A percentile compares a stretch with the other conserved stretches of the same genome.
These are phyloP conservation scores for Glonium stellatum DNA, from an alignment of 495 filamentous ascomycete species.

Conservation along the genomic window DNA sequence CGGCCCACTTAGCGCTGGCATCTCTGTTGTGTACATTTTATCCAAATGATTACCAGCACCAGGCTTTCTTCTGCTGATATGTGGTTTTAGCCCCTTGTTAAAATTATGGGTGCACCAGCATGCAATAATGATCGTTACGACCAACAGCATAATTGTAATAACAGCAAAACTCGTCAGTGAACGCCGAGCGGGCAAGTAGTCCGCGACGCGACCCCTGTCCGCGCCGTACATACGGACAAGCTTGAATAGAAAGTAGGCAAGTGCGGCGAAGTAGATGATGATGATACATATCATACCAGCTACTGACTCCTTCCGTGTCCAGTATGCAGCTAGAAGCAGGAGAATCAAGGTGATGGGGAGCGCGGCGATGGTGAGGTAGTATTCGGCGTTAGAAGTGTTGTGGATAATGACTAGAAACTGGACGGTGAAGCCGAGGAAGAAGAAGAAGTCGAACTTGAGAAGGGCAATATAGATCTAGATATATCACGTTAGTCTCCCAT, in stretches of 20 bases:
- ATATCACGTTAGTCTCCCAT: constrained; percentile 31
- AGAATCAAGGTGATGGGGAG: constrained; percentile 86
- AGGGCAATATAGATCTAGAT: constrained; percentile 93
- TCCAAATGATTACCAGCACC: constrained; percentile 61
- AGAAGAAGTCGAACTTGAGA: constrained; percentile 99
- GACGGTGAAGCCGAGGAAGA: constrained; percentile 96
- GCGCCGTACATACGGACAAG: constrained; percentile 85
- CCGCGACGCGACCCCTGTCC: constrained; percentile 31
- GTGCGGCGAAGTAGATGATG: constrained; percentile 75
- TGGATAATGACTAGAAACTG: constrained; percentile 93
- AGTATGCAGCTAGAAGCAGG: constrained; percentile 74
- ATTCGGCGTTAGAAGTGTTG: constrained; percentile 60
- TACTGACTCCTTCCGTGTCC: constrained; percentile 72
- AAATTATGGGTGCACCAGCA: constrained; percentile 86
- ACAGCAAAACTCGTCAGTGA: constrained; percentile 89
- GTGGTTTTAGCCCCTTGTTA: constrained; percentile 79
- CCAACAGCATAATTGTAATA: constrained; percentile 80
- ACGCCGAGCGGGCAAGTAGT: constrained; percentile 67
- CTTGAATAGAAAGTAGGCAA: constrained; percentile 98
- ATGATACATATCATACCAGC: constrained; percentile 73
- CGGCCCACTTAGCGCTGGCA: constrained; percentile 48
- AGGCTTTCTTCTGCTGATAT: constrained; percentile 61
- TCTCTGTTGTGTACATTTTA: constrained; percentile 51
- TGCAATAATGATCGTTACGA: constrained; percentile 83
- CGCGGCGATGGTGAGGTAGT: constrained; percentile 77